Evolutionary conservation across 148 eudicot genomes (phyloP), one percentile per base, ranked within the genome.

Genomic region (Rhododendron griersonianum): DNA sequence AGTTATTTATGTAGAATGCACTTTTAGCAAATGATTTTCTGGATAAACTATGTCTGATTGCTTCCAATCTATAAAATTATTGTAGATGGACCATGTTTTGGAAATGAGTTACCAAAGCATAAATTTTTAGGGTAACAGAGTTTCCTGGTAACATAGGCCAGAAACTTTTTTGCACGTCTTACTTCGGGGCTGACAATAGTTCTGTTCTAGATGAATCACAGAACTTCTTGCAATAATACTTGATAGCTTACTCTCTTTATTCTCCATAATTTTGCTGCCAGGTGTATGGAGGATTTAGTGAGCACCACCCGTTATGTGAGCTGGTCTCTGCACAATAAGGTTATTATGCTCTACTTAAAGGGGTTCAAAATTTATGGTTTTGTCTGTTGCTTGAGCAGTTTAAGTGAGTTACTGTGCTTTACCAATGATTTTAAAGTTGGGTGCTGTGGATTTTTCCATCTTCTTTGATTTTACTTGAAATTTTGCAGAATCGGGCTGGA

Each of bases 301-400:
- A 96, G 99, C 93, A 96, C 99, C 84, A 96, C 99, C 30, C 98
- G 99, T 67, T 96, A 96, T 87, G 99, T 96, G 87, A 91, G 93
- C 77, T 96, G 99, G 99, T 96, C 99, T 79, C 98, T 96, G 80
- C 99, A 96, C 90, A 96, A 96, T 85, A 96, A 96, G 99, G 99
- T 96, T 84, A 85, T 48, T 30, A 23, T 57, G 76, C 48, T 83
- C 25, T 35, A 84, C 5, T 69, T 21, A 16, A 39, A 74, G 16
- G 53, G 37, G 30, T 78, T 85, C 45, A 19, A 44, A 59, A 84
- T 84, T 37, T n/a, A 39, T 18, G n/a, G 51, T 28, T 35, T 10
- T 21, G 53, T 84, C 21, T 6, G 10, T 85, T 78, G 28, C 39
- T 85, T 53, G 48, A 77, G 16, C 19, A 33, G 59, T 51, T 35